Percentiles rank a stretch among this genome's conserved stretches.
These are phyloP conservation scores for Podaxis pistillaris DNA, from an alignment of 768 basidiomycete genomes.

Conservation along the genomic window DNA sequence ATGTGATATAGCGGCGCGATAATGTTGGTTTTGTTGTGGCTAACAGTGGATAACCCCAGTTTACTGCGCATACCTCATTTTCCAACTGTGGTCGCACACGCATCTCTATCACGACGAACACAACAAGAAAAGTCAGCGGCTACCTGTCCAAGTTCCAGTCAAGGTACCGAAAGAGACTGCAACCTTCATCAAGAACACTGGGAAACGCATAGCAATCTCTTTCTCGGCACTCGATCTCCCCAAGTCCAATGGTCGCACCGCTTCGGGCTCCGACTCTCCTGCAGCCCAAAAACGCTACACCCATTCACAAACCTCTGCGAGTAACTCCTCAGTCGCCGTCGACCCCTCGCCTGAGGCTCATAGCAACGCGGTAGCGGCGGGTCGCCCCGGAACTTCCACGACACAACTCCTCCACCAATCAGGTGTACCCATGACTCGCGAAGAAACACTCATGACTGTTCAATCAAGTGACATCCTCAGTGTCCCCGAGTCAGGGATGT, in stretches of 20 bases:
- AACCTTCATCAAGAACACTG: constrained; percentile 5
- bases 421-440: background rate
- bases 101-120: constrained; percentile 58
- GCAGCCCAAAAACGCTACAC: background rate
- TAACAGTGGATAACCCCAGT: constrained; percentile 38
- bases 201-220: constrained; percentile 11
- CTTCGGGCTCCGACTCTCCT: background rate
- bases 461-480: background rate
- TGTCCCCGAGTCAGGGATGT: background rate
- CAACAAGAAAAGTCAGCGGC: constrained; percentile 40
- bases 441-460: background rate
- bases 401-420: background rate
- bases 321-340: background rate
- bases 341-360: background rate
- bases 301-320: background rate
- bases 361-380: background rate
- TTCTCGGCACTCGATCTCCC: constrained; percentile 5
- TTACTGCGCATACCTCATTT: constrained; percentile 68
- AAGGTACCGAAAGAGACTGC: constrained; percentile 33
- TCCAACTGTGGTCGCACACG: constrained; percentile 79
- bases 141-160: constrained; percentile 23
- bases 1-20: constrained; percentile 21
- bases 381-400: background rate
- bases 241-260: background rate
- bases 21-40: background rate